A percentile compares a stretch with the other conserved stretches of the same genome.
These are phyloP conservation scores for Phragmites australis DNA, from an alignment of 176 grass and related monocot genomes.

Conservation along the genomic window DNA sequence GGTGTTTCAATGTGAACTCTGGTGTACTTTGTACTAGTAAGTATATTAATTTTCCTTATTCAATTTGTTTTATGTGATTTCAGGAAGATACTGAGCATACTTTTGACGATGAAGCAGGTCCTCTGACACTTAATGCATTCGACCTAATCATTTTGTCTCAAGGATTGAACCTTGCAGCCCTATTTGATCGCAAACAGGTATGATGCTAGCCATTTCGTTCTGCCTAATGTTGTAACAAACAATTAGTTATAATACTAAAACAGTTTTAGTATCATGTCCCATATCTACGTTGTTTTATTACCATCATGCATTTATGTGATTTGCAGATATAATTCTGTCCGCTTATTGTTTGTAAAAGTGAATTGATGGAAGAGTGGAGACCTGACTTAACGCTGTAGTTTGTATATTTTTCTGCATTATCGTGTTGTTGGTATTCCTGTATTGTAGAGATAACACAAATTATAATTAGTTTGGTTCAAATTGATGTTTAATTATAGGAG, in stretches of 20 bases:
- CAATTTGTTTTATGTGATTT: slow-evolving; percentile 40
- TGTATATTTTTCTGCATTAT: background rate
- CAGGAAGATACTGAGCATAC: slow-evolving; percentile 58
- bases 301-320: slow-evolving; percentile 9
- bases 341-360: slow-evolving; percentile 21
- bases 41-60: slow-evolving; percentile 5
- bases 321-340: background rate
- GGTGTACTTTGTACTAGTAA: background rate
- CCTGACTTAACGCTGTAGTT: background rate
- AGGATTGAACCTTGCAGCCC: slow-evolving; percentile 82
- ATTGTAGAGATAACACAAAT: background rate
- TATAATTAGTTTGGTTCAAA: background rate
- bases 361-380: background rate
- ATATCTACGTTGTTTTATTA: slow-evolving; percentile 26
- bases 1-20: background rate
- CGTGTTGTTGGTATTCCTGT: background rate
- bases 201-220: slow-evolving; percentile 10
- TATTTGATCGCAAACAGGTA: slow-evolving; percentile 93
- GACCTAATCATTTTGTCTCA: slow-evolving; percentile 92
- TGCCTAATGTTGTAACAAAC: slow-evolving; percentile 2
- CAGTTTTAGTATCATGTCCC: background rate
- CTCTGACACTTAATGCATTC: slow-evolving; percentile 94
- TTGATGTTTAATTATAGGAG: background rate
- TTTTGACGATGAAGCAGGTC: slow-evolving; percentile 68
- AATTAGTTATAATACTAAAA: slow-evolving; percentile 10